Evolutionary conservation across 352 stramenopile species (phyloP), one percentile per base, ranked within the genome.

Genomic region (Detonula confervacea): DNA sequence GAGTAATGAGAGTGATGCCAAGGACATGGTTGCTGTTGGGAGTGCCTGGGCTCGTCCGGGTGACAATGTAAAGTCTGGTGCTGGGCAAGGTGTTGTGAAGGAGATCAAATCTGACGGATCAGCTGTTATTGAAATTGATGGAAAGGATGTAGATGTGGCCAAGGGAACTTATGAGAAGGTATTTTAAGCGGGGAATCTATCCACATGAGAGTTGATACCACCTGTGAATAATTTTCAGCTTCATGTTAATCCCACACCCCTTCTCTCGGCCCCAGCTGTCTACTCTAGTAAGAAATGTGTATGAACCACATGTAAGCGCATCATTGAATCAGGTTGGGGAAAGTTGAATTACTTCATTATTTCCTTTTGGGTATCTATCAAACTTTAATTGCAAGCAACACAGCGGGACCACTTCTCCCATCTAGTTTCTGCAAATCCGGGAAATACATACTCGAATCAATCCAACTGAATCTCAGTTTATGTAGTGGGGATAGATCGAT

Each of bases 11-110:
- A 79, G 44, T 18, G 90, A 93, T 76, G 88, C 80, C 0, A 85
- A 78, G 25, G 84, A 81, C 49, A 91, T 92, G 86, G 76, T 90
- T 30, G 88, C 90, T 20, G 87, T 90, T 22, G 88, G 90, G 69
- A 89, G 72, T 77, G 87, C 88, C n/a, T 95, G 90, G 88, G 90
- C 88, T 12, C 73, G 90, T 56, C 83, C 87, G 33, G 88, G 90
- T 67, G 90, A 95, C 66, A 85, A 72, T 3, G 88, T 94, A 6
- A 92, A 83, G 59, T 89, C 72, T 16, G 83, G 66, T 55, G 59
- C 84, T 51, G 88, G 90, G 44, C 68, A 83, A 57, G 87, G 85
- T 22, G 66, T 88, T 30, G 88, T 95, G 0, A 83, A 75, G 33
- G 85, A 92, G 56, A 87, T 93, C 35, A 78, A 80, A 62, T 52